Evolutionary conservation across 306 rosid genomes (phyloP), one percentile per base, ranked within the genome.

Genomic region (Bauhinia variegata): DNA sequence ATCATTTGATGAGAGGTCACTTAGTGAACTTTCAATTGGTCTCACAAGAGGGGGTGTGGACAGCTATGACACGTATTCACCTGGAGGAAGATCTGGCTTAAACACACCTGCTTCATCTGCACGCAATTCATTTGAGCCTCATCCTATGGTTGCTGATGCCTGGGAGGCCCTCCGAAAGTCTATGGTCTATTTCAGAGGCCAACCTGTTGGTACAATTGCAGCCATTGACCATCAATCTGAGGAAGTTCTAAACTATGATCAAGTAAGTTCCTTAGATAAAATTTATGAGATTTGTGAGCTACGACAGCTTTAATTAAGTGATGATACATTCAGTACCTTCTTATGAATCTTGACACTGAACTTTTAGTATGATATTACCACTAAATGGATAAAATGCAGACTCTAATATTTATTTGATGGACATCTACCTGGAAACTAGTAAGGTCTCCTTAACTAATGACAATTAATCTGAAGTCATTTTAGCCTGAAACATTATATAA

Each of bases 1-100:
- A 69, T 91, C 97, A 4, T 91, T 91, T 41, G 97, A 91, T n/a
- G 97, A 91, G 89, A 82, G 97, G 79, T 91, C 97, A 18, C 84
- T 91, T 7, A 91, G 97, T 37, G 97, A 91, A 83, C 78, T 91
- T 42, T 91, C 95, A 2, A 65, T 73, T 71, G 87, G 90, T 44
- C 80, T 87, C 13, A 39, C 79, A 0, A 84, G 87, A 67, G 83
- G 65, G 0, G 89, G 90, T 8, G 28, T 85, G 70, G 97, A 91
- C 65, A 73, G 67, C 79, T 82, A 72, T n/a, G 97, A 91, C 57
- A 75, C 70, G 51, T 85, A 49, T 76, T 91, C 97, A 0, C 92
- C 97, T 0, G 95, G 90, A 0, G 89, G 75, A 60, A 83, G 97
- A 80, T 91, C 97, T 19, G 97, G 97, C 17, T 87, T 78, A 30